Conservation (phyloP, 2,329 filamentous ascomycete species). For the Fusarium lateritium region DNA sequence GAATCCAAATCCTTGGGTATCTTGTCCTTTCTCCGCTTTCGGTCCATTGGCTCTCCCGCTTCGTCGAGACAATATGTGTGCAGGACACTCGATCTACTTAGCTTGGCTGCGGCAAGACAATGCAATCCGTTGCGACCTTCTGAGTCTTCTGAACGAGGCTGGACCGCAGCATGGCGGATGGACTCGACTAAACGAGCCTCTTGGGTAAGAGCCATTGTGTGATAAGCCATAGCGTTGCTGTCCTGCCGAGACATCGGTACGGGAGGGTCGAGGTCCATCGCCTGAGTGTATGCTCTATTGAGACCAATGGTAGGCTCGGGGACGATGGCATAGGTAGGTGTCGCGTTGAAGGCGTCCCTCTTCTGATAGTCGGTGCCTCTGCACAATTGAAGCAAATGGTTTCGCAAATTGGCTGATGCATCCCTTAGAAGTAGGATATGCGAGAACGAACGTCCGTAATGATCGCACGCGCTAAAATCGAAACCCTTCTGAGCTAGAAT, state of each 20-base stretch:
- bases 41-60: slow-evolving; percentile 19
- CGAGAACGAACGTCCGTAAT: slow-evolving; percentile 68
- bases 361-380: slow-evolving; percentile 53
- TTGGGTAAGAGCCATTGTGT: slow-evolving; percentile 17
- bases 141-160: slow-evolving; percentile 49
- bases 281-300: slow-evolving; percentile 11
- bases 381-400: slow-evolving; percentile 47
- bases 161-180: slow-evolving; percentile 28
- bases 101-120: slow-evolving; percentile 69
- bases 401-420: slow-evolving; percentile 53
- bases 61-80: slow-evolving; percentile 51
- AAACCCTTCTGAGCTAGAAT: slow-evolving; percentile 43
- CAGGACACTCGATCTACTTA: slow-evolving; percentile 58
- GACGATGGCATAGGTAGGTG: slow-evolving; percentile 36
- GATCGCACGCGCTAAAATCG: slow-evolving; percentile 58
- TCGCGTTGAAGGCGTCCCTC: slow-evolving; percentile 65
- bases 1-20: slow-evolving; percentile 52
- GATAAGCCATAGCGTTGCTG: slow-evolving; percentile 8
- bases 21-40: slow-evolving; percentile 23
- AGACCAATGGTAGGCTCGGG: slow-evolving; percentile 21
- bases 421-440: slow-evolving; percentile 58
- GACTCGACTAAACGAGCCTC: slow-evolving; percentile 46
- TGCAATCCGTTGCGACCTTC: slow-evolving; percentile 70
- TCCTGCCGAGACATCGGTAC: slow-evolving; percentile 9
- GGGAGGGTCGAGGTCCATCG: slow-evolving; percentile 48